Evolutionary conservation across 805 yeast species (phyloP).

Genomic region (Barnettozyma salicaria): DNA sequence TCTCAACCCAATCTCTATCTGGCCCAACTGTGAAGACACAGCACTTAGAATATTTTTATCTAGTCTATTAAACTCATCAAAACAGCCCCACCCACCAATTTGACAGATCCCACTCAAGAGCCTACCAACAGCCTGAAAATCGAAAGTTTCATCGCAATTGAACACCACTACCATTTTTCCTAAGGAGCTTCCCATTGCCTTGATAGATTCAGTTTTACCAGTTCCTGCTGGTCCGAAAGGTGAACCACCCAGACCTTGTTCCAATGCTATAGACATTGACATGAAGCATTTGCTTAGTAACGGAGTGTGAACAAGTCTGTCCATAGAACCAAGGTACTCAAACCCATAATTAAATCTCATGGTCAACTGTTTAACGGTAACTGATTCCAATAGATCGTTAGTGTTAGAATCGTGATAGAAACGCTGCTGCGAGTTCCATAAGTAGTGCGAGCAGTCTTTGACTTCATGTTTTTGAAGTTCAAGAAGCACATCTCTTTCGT

Average conservation of each 20-base stretch:
- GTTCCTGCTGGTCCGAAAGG: constrained; percentile 97
- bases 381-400: constrained; percentile 27
- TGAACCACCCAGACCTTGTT: constrained; percentile 77
- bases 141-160: constrained; percentile 88
- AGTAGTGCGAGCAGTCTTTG: constrained; percentile 19
- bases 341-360: constrained; percentile 59
- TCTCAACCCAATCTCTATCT: constrained; percentile 52
- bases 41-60: constrained; percentile 71
- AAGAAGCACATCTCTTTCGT: constrained; percentile 41
- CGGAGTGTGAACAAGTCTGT: constrained; percentile 72
- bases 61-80: constrained; percentile 88
- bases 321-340: constrained; percentile 75
- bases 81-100: constrained; percentile 92
- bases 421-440: constrained; percentile 50
- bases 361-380: constrained; percentile 48
- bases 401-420: constrained; percentile 28
- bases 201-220: constrained; percentile 89
- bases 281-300: constrained; percentile 57
- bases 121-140: constrained; percentile 70
- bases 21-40: constrained; percentile 72
- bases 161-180: constrained; percentile 83
- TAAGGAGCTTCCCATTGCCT: constrained; percentile 71
- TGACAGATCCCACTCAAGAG: constrained; percentile 72
- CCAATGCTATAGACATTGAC: constrained; percentile 68
- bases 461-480: constrained; percentile 15